phyloP scores from a whole-genome alignment of 352 stramenopile species.

The Globisporangium heterothallicum region DNA sequence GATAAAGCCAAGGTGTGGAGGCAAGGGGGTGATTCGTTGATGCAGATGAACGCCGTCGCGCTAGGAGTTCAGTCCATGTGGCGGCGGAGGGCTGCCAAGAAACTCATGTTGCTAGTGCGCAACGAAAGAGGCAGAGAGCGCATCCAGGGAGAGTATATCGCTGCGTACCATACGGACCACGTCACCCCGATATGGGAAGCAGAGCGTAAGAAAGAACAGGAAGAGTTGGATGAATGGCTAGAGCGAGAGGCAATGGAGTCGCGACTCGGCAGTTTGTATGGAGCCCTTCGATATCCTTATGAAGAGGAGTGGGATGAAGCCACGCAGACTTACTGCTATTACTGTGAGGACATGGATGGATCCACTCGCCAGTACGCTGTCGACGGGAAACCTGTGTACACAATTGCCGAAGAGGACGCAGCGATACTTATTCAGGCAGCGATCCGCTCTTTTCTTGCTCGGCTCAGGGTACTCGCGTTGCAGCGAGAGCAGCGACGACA shows the following conservation, averaged over 20 bases:
- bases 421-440: constrained; percentile 36
- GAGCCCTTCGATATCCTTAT: constrained; percentile 49
- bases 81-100: constrained; percentile 37
- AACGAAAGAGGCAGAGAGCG: constrained; percentile 5
- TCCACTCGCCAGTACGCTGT: constrained; percentile 12
- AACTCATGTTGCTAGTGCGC: constrained; percentile 35
- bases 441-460: constrained; percentile 35
- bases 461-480: constrained; percentile 20
- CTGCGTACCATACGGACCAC: constrained; percentile 45
- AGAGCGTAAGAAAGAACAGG: constrained; percentile 52
- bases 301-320: constrained; percentile 51
- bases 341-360: constrained; percentile 12
- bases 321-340: constrained; percentile 39
- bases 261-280: constrained; percentile 30
- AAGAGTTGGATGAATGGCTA: constrained; percentile 39
- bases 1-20: constrained; percentile 32
- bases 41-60: constrained; percentile 31
- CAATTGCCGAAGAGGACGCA: constrained; percentile 53
- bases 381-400: constrained; percentile 50
- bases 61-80: constrained; percentile 45
- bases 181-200: constrained; percentile 61
- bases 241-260: constrained; percentile 25
- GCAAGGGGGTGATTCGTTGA: constrained; percentile 17
- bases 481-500: constrained; percentile 28
- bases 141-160: constrained; percentile 37